Evolutionary conservation across 345 rosid genomes (phyloP).

Genomic region (Linum lewisii): DNA sequence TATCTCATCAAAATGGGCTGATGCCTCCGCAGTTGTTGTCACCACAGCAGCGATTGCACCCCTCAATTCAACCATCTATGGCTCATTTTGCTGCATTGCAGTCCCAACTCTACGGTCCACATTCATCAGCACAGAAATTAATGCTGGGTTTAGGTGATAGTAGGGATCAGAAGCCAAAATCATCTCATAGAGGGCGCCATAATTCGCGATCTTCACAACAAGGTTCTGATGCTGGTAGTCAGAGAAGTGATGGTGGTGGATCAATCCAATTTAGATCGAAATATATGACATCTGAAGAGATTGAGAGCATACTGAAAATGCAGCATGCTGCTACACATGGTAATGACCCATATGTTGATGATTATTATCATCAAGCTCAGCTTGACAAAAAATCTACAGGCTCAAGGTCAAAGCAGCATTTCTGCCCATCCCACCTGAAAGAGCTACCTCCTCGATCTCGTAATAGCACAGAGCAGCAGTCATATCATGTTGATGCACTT

Average conservation of each 20-base stretch:
- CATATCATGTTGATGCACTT: conserved; percentile 47
- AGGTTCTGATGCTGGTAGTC: conserved; percentile 60
- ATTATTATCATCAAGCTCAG: conserved; percentile 92
- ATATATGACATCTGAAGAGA: conserved; percentile 92
- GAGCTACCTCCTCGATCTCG: conserved; percentile 74
- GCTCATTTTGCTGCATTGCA: conserved; percentile 66
- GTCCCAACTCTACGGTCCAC: conserved; percentile 48
- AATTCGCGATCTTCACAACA: conserved; percentile 56
- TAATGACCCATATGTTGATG: conserved; percentile 76
- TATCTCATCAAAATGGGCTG: conserved; percentile 58
- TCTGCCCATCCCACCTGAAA: conserved; percentile 75
- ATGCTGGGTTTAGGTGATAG: conserved; percentile 42
- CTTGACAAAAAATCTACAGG: conserved; percentile 57
- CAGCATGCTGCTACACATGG: conserved; percentile 82
- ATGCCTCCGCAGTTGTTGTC: conserved; percentile 49
- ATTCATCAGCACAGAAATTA: conserved; percentile 51
- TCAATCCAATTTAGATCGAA: conserved; percentile 69
- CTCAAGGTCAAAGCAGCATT: conserved; percentile 46
- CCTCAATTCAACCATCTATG: conserved; percentile 48
- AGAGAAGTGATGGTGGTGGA: conserved; percentile 61
- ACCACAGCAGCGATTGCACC: conserved; percentile 50
- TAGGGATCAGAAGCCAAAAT: conserved; percentile 62
- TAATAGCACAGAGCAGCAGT: conserved; percentile 49
- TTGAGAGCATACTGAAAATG: conserved; percentile 92
- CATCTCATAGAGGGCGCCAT: conserved; percentile 59